These are phyloP conservation scores for Epichloe glyceriae DNA, from an alignment of 2,329 filamentous ascomycete species.

Conservation along the genomic window DNA sequence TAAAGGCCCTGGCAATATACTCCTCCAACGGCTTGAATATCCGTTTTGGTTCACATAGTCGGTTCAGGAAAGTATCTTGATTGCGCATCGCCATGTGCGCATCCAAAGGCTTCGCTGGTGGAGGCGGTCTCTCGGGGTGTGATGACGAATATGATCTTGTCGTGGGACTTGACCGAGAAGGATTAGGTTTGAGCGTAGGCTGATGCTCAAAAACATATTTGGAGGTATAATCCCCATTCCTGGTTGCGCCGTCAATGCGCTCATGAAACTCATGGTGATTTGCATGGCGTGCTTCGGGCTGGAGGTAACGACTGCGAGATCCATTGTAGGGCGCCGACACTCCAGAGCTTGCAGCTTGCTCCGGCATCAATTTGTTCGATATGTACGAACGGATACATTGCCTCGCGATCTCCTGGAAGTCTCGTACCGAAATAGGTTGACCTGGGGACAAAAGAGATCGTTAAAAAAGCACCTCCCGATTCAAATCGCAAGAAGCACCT, in stretches of 20 bases:
- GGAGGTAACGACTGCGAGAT: not conserved
- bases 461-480: not conserved
- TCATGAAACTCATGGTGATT: not conserved
- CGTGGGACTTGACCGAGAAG: conserved; percentile 12
- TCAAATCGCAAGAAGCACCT: not conserved
- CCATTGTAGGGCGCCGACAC: not conserved
- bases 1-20: conserved; percentile 58
- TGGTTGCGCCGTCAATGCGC: not conserved
- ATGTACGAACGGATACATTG: conserved; percentile 22
- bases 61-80: conserved; percentile 4
- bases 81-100: conserved; percentile 8
- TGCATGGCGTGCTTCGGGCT: not conserved
- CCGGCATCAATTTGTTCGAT: conserved; percentile 13
- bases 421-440: conserved; percentile 20
- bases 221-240: conserved; percentile 1
- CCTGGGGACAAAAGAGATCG: conserved; percentile 8
- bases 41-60: conserved; percentile 31
- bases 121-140: conserved; percentile 25
- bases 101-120: conserved; percentile 9
- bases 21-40: conserved; percentile 70
- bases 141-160: conserved; percentile 32
- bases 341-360: not conserved
- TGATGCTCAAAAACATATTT: conserved; percentile 25
- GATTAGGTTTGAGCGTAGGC: conserved; percentile 22
- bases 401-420: conserved; percentile 20